These are phyloP conservation scores for Talaromyces marneffei DNA, from an alignment of 2,329 filamentous ascomycete species.

Conservation along the genomic window DNA sequence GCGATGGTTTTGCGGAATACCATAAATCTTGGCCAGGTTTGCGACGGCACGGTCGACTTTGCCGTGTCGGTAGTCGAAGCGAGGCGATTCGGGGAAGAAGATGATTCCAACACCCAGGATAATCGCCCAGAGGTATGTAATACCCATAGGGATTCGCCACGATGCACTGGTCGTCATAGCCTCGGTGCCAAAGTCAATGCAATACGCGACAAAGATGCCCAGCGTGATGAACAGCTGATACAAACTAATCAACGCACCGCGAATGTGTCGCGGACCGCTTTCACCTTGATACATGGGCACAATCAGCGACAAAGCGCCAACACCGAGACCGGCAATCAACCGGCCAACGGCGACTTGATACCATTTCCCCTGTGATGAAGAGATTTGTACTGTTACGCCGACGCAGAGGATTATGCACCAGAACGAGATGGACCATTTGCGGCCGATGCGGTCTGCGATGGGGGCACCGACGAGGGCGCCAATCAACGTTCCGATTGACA, in stretches of 20 bases:
- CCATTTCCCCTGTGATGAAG: conserved; percentile 33
- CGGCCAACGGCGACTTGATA: conserved; percentile 40
- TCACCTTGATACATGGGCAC: conserved; percentile 45
- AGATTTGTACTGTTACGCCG: conserved; percentile 41
- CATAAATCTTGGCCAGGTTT: conserved; percentile 51
- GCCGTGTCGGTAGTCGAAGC: conserved; percentile 54
- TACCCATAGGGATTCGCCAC: conserved; percentile 49
- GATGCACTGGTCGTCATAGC: conserved; percentile 32
- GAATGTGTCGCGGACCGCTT: conserved; percentile 40
- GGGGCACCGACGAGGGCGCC: conserved; percentile 39
- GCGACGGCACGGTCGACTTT: conserved; percentile 46
- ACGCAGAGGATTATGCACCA: conserved; percentile 37
- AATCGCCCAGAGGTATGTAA: conserved; percentile 52
- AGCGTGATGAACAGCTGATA: conserved; percentile 46
- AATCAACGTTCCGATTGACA: conserved; percentile 41
- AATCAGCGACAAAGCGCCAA: conserved; percentile 38
- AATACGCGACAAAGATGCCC: conserved; percentile 43
- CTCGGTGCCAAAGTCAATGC: conserved; percentile 44
- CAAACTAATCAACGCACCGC: conserved; percentile 37
- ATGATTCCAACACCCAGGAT: conserved; percentile 51
- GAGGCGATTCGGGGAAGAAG: conserved; percentile 53
- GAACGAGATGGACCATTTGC: conserved; percentile 37
- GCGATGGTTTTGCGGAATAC: conserved; percentile 47
- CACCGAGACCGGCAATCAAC: conserved; percentile 39
- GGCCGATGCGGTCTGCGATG: conserved; percentile 38